Percentiles rank a stretch among this genome's conserved stretches.
Conservation (phyloP, 345 rosid genomes). For the Ceriops tagal region DNA sequence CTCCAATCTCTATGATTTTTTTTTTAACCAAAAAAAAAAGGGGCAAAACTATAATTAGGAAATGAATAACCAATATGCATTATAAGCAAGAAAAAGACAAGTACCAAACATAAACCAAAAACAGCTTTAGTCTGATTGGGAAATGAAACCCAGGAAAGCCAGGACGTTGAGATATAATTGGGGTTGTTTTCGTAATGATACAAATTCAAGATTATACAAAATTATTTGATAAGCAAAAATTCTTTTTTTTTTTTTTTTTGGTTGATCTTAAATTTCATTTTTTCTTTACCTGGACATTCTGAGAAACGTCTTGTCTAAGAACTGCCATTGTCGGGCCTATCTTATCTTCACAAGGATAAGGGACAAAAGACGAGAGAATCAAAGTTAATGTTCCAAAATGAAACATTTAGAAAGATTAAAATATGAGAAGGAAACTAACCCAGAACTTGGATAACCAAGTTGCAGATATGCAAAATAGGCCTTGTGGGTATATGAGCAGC, state of each 20-base stretch:
- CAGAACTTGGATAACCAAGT: conserved; percentile 76
- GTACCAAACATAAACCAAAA: conserved; percentile 8
- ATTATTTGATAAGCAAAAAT: background rate
- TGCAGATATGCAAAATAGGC: conserved; percentile 65
- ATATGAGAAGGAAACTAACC: conserved; percentile 38
- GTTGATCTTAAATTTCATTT: background rate
- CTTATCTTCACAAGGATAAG: conserved; percentile 62
- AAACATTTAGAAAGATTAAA: background rate
- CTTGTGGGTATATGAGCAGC: conserved; percentile 49
- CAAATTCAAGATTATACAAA: background rate
- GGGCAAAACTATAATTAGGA: background rate
- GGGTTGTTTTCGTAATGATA: conserved; percentile 30
- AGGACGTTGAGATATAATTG: conserved; percentile 12
- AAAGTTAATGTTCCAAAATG: background rate
- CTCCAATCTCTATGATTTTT: conserved; percentile 59
- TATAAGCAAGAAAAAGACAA: background rate
- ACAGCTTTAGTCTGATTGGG: conserved; percentile 12
- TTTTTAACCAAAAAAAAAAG: background rate
- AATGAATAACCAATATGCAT: background rate
- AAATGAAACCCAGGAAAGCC: background rate
- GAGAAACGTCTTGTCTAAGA: conserved; percentile 78
- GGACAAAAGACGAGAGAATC: conserved; percentile 5
- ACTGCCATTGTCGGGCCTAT: conserved; percentile 97
- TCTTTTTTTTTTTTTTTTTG: background rate
- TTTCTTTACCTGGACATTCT: conserved; percentile 65